Percentiles rank a stretch among this genome's conserved stretches.
phyloP scores from a whole-genome alignment of 2,329 filamentous ascomycete species.

The Ophiostoma tasmaniense region DNA sequence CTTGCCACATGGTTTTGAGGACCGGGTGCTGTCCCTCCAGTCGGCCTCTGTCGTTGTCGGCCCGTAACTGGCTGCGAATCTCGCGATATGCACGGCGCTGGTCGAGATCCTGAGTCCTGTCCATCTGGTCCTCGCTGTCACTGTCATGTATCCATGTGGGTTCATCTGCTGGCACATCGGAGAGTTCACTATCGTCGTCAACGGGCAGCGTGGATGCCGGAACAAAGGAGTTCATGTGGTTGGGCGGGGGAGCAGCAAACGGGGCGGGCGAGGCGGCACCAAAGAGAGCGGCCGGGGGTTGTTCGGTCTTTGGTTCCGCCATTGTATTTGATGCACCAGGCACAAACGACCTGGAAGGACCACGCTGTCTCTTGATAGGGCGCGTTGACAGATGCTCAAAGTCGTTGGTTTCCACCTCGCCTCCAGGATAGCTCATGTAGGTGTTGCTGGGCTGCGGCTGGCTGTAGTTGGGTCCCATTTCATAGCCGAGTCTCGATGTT shows the following conservation, averaged over 20 bases:
- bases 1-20: constrained; percentile 76
- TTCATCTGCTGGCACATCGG: background rate
- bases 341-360: no score
- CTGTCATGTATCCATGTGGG: background rate
- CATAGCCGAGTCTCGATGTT: background rate
- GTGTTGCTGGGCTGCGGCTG: background rate
- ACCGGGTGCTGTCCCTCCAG: constrained; percentile 71
- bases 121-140: background rate
- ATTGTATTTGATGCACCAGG: background rate
- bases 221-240: background rate
- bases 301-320: background rate
- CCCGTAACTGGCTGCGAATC: constrained; percentile 24
- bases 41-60: constrained; percentile 48
- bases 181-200: background rate
- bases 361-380: background rate
- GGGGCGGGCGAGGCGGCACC: background rate
- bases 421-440: background rate
- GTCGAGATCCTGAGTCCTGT: background rate
- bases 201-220: background rate
- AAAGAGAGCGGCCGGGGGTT: background rate
- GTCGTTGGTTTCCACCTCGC: background rate
- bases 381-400: background rate
- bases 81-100: constrained; percentile 31
- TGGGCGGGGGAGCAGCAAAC: background rate
- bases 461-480: background rate